Evolutionary conservation across 257 asterid species (phyloP), one percentile per base, ranked within the genome.

Genomic region (Fraxinus quadrangulata): DNA sequence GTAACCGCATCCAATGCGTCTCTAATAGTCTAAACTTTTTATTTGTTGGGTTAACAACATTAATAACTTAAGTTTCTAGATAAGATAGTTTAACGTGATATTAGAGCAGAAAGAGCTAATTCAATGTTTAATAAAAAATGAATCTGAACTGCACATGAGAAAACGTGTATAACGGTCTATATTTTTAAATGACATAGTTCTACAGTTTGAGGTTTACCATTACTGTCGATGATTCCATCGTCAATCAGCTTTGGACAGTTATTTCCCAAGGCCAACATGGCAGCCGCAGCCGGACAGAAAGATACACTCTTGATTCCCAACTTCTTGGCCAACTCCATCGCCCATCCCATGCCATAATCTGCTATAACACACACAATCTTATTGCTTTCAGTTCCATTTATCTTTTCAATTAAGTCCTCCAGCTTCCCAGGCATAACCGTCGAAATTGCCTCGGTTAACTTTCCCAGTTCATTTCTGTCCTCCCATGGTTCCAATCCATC

Each of bases 401-500:
- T 84, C 33, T 40, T 77, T n/a, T 81, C 78, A 16, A 89, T 77
- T 23, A 89, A 86, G 61, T 79, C 76, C 83, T 84, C 86, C 26
- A 89, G 81, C 37, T 85, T 82, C 24, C 17, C 76, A 28, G 97
- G 95, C 88, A 89, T 84, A 72, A 39, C 78, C 80, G 72, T 36
- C 19, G 47, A 26, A 12, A 89, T 67, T 4, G 88, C 42, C 26
- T 74, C 71, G 1, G 78, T 2, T 19, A 86, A 40, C 82, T 76
- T 85, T 11, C 82, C 86, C 0, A 85, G 68, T 65, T 88, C 88
- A 31, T 83, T 86, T 67, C 96, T 81, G 54, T 92, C 96, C 77
- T 89, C 97, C 77, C 80, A 40, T 0, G 90, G 73, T 42, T 79
- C 91, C 33, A 91, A 19, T 2, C 97, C 97, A 77, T 92, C 96